Evolutionary conservation across 2,329 filamentous ascomycete species (phyloP).

Genomic region (Neonectria faginata): DNA sequence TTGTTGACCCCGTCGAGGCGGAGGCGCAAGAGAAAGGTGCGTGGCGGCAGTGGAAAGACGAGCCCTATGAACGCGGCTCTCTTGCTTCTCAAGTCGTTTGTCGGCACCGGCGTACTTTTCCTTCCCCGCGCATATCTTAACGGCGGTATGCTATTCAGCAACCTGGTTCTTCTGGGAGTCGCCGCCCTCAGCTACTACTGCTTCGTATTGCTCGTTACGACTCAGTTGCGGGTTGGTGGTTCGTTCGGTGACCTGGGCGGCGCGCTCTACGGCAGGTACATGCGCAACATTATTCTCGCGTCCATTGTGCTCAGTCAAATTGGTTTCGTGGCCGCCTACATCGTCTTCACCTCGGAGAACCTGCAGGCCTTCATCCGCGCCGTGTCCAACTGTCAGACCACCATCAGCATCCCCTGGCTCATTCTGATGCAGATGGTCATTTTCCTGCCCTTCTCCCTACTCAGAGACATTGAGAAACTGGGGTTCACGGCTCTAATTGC

Average conservation of each 20-base stretch:
- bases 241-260: slow-evolving; percentile 98
- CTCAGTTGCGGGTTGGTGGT: slow-evolving; percentile 85
- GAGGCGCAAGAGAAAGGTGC: slow-evolving; percentile 80
- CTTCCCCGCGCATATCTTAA: slow-evolving; percentile 93
- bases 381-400: slow-evolving; percentile 86
- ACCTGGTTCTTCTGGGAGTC: slow-evolving; percentile 86
- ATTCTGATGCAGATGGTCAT: slow-evolving; percentile 96
- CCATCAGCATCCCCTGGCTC: slow-evolving; percentile 88
- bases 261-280: slow-evolving; percentile 88
- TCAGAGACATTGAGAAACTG: slow-evolving; percentile 97
- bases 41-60: slow-evolving; percentile 79
- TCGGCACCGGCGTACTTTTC: slow-evolving; percentile 95
- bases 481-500: slow-evolving; percentile 94
- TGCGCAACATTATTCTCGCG: slow-evolving; percentile 86
- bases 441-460: slow-evolving; percentile 92
- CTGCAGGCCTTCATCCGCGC: slow-evolving; percentile 94
- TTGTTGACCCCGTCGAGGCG: slow-evolving; percentile 81
- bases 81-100: slow-evolving; percentile 95
- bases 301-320: slow-evolving; percentile 97
- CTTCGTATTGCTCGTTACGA: slow-evolving; percentile 92
- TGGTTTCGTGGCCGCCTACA: slow-evolving; percentile 94
- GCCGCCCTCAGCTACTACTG: slow-evolving; percentile 94
- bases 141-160: slow-evolving; percentile 97
- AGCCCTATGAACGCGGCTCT: slow-evolving; percentile 83
- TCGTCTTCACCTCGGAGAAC: slow-evolving; percentile 96